phyloP scores from a whole-genome alignment of 2,329 filamentous ascomycete species.

The Venturia effusa region DNA sequence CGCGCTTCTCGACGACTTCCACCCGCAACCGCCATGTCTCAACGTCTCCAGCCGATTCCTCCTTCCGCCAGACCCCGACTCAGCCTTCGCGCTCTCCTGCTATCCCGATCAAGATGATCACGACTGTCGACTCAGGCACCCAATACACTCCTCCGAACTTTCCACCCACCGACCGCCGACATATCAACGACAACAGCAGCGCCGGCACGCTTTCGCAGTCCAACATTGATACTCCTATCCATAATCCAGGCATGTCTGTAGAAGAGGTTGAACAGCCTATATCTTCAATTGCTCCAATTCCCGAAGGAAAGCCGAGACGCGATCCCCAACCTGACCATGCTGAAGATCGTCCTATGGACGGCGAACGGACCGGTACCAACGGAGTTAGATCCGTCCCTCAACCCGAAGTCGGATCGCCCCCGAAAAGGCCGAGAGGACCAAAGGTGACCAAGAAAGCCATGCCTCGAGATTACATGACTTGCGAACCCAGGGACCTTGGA shows the following conservation, averaged over 20 bases:
- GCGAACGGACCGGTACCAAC: not conserved
- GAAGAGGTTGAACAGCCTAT: not conserved
- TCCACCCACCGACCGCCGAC: constrained; percentile 28
- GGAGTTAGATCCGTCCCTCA: not conserved
- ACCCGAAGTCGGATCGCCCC: constrained; percentile 12
- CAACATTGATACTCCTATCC: not conserved
- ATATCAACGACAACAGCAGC: not conserved
- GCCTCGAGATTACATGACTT: constrained; percentile 69
- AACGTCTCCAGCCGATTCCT: constrained; percentile 1
- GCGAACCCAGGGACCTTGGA: constrained; percentile 75
- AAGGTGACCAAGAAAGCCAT: constrained; percentile 44
- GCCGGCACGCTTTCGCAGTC: not conserved
- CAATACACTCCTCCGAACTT: constrained; percentile 43
- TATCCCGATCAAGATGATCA: constrained; percentile 17
- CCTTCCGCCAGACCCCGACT: constrained; percentile 6
- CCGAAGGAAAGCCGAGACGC: not conserved
- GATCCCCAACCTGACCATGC: not conserved
- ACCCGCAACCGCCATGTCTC: constrained; percentile 2
- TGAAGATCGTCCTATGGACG: not conserved
- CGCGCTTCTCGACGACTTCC: not conserved
- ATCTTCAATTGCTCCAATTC: not conserved
- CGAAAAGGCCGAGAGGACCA: constrained; percentile 37
- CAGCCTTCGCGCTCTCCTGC: constrained; percentile 18
- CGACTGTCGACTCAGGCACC: constrained; percentile 39
- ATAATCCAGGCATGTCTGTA: not conserved